A percentile compares a stretch with the other conserved stretches of the same genome.
Evolutionary conservation across 2,329 filamentous ascomycete species (phyloP).

Genomic region (Phyllosticta capitalensis): DNA sequence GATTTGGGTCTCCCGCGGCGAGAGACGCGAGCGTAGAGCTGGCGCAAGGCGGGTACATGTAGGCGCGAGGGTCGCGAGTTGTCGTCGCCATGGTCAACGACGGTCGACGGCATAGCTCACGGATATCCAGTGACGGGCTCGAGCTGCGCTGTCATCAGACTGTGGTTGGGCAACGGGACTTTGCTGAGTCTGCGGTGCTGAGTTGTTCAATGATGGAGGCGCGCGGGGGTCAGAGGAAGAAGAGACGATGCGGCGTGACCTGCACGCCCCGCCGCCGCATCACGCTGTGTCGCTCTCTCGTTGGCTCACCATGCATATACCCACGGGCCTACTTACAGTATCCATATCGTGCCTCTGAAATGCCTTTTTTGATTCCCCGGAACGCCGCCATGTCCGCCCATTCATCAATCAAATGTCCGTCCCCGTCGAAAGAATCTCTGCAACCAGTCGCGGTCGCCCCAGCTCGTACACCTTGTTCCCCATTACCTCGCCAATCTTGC

Average conservation of each 20-base stretch:
- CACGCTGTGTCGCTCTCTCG: not conserved
- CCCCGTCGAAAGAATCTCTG: constrained; percentile 27
- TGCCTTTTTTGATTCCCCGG: not conserved
- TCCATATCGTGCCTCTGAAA: not conserved
- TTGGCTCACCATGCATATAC: not conserved
- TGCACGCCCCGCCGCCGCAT: constrained; percentile 1
- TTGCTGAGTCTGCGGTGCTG: not conserved
- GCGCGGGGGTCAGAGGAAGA: not conserved
- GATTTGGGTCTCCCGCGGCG: constrained; percentile 21
- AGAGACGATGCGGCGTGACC: constrained; percentile 2
- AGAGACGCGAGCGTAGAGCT: constrained; percentile 6
- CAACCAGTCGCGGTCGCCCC: constrained; percentile 27
- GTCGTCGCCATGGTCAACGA: not conserved
- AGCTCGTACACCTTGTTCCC: constrained; percentile 31
- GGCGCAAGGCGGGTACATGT: constrained; percentile 8
- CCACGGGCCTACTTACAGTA: not conserved
- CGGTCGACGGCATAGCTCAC: constrained; percentile 1
- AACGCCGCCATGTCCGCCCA: constrained; percentile 1
- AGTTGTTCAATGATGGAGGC: constrained; percentile 3
- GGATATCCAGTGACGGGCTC: constrained; percentile 7
- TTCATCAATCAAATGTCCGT: not conserved
- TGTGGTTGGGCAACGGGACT: constrained; percentile 4
- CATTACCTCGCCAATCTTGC: constrained; percentile 36
- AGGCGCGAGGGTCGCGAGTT: not conserved
- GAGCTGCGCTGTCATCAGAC: constrained; percentile 7